Evolutionary conservation across 176 grass and related monocot genomes (phyloP).

Genomic region (Eragrostis nindensis): DNA sequence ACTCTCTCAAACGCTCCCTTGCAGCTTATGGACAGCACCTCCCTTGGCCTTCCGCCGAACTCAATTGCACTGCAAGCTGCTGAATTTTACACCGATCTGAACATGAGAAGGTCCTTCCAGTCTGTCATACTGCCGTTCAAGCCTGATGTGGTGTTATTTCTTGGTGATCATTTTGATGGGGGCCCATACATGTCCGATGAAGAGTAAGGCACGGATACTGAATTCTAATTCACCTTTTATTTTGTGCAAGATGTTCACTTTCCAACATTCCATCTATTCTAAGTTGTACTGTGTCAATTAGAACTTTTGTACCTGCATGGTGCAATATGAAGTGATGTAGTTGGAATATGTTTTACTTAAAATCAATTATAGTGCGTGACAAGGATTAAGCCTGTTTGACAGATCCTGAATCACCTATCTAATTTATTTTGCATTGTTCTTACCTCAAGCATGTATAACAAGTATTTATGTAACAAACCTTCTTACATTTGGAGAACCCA

Average conservation of each 20-base stretch:
- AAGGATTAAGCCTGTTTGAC: no score
- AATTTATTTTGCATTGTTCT: not conserved
- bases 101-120: slow-evolving; percentile 95
- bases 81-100: slow-evolving; percentile 92
- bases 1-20: slow-evolving; percentile 29
- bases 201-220: slow-evolving; percentile 89
- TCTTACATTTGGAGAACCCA: not conserved
- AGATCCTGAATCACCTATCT: not conserved
- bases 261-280: not conserved
- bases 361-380: no score
- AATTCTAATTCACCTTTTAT: slow-evolving; percentile 49
- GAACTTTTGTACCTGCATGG: no score
- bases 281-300: not conserved
- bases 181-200: slow-evolving; percentile 78
- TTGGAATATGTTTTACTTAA: no score
- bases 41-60: slow-evolving; percentile 59
- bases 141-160: slow-evolving; percentile 81
- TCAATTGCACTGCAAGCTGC: slow-evolving; percentile 70
- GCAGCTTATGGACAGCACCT: slow-evolving; percentile 97
- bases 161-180: slow-evolving; percentile 92
- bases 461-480: slow-evolving; percentile 5
- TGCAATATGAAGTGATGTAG: no score
- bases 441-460: not conserved
- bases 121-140: slow-evolving; percentile 72
- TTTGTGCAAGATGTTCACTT: slow-evolving; percentile 13